Conservation (phyloP, 108 stramenopile genomes). For the Skeletonema menzelii region DNA sequence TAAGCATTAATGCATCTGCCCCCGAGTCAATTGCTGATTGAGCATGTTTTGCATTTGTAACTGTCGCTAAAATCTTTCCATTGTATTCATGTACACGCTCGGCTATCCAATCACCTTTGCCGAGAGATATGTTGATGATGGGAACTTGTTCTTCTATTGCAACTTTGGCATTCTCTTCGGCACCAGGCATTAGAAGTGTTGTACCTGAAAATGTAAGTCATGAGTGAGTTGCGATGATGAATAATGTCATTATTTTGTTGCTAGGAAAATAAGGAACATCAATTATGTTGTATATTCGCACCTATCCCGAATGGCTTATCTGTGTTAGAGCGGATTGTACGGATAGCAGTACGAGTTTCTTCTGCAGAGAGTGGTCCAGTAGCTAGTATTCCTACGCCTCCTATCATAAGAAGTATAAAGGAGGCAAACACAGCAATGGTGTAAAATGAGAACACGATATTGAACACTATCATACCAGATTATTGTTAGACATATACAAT, state of each 20-base stretch:
- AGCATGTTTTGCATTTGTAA: constrained; percentile 83
- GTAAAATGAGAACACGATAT: background rate
- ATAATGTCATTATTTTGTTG: background rate
- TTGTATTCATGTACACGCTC: constrained; percentile 72
- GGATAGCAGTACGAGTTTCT: constrained; percentile 73
- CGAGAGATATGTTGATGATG: constrained; percentile 83
- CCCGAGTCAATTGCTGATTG: constrained; percentile 61
- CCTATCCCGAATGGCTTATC: constrained; percentile 83
- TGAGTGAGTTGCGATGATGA: background rate
- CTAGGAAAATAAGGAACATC: background rate
- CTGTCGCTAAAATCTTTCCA: constrained; percentile 80
- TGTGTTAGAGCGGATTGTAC: constrained; percentile 59
- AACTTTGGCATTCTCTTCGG: constrained; percentile 80
- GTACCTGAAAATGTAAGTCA: constrained; percentile 17
- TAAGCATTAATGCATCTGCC: constrained; percentile 86
- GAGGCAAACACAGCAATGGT: background rate
- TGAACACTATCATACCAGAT: background rate
- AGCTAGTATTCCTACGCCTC: constrained; percentile 83
- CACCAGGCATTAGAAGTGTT: constrained; percentile 88
- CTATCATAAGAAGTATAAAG: constrained; percentile 3
- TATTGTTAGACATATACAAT: too few species aligned
- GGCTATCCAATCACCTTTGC: constrained; percentile 87
- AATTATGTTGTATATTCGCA: too few species aligned
- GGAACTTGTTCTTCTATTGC: constrained; percentile 88
- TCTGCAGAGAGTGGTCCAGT: constrained; percentile 78